These are phyloP conservation scores for Diplodia intermedia DNA, from an alignment of 2,329 filamentous ascomycete genomes.

Conservation along the genomic window DNA sequence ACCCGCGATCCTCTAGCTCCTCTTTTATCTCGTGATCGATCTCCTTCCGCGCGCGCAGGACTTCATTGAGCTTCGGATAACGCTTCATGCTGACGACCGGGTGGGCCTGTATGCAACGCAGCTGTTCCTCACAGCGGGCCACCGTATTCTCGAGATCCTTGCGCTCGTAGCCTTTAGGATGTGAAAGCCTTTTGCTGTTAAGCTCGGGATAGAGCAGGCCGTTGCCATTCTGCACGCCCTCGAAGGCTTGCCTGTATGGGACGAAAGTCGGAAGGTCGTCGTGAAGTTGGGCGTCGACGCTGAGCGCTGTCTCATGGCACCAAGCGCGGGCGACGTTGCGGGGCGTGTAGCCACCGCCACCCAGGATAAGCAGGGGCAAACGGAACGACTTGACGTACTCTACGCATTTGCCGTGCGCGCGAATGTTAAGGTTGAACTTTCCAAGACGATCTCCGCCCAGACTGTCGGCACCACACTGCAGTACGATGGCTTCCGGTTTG, in stretches of 20 bases:
- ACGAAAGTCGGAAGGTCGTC: slow-evolving; percentile 79
- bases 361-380: slow-evolving; percentile 86
- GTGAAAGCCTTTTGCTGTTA: slow-evolving; percentile 68
- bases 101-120: slow-evolving; percentile 82
- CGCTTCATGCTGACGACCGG: slow-evolving; percentile 54
- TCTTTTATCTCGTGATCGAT: slow-evolving; percentile 73
- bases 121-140: slow-evolving; percentile 79
- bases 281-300: slow-evolving; percentile 75
- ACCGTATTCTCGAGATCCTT: slow-evolving; percentile 79
- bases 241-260: slow-evolving; percentile 86
- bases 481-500: slow-evolving; percentile 86
- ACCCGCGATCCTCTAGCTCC: slow-evolving; percentile 65
- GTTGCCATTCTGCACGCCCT: slow-evolving; percentile 72
- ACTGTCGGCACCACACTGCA: slow-evolving; percentile 95
- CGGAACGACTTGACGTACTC: slow-evolving; percentile 82
- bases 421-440: slow-evolving; percentile 95
- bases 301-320: slow-evolving; percentile 95
- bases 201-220: slow-evolving; percentile 83
- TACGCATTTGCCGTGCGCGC: slow-evolving; percentile 91
- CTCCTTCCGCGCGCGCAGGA: slow-evolving; percentile 65
- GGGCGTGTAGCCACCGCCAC: slow-evolving; percentile 94
- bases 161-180: slow-evolving; percentile 79
- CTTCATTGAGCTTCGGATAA: slow-evolving; percentile 34
- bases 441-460: slow-evolving; percentile 92
- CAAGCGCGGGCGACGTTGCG: slow-evolving; percentile 95